Base-by-base conservation (phyloP, 202 grass and related monocot genomes). In the Zizania palustris region DNA sequence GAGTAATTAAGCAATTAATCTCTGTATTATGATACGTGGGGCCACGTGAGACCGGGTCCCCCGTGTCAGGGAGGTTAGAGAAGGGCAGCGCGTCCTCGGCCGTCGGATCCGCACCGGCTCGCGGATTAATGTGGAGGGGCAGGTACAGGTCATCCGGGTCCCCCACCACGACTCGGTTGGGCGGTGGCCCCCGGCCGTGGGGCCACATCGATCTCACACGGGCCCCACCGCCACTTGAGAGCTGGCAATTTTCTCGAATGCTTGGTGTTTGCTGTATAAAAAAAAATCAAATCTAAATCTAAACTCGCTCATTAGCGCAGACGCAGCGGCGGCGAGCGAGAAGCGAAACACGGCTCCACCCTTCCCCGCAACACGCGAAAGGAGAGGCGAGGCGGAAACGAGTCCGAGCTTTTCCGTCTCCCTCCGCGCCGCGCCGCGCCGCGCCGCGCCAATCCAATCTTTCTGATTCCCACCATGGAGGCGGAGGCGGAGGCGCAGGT, bases 161-260 rank as follows among this genome's bases (percentile, higher is more conserved):
- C 83, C 83, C 57, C 83, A 60, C 72, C 75, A 48, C 45, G 65
- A 83, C 67, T 34, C 33, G 77, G 79, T 81, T 72, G 80, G 16
- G 85, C 80, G 85, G 91, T 93, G 82, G 91, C 76, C 82, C 82
- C 90, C 80, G 51, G 91, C 76, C 82, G 1, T 87, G 72, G 51
- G 41, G 55, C 54, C 51, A 71, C 44, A 79, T 88, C 71, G 51
- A 75, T n/a, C 69, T 5, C 63, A 2, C 42, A 45, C 51, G 61
- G 85, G 78, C 74, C 85, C 91, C 85, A 82, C 74, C 72, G 78
- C 70, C 67, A 39, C 70, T 20, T 35, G 35, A 78, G 74, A 78
- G 73, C 77, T 28, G 28, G 28, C 28, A 28, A 28, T 28, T 28
- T 28, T 28, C 28, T 28, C 28, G 28, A 28, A 28, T 28, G 28